phyloP scores from a whole-genome alignment of 2,329 filamentous ascomycete species.

The Boeremia exigua region DNA sequence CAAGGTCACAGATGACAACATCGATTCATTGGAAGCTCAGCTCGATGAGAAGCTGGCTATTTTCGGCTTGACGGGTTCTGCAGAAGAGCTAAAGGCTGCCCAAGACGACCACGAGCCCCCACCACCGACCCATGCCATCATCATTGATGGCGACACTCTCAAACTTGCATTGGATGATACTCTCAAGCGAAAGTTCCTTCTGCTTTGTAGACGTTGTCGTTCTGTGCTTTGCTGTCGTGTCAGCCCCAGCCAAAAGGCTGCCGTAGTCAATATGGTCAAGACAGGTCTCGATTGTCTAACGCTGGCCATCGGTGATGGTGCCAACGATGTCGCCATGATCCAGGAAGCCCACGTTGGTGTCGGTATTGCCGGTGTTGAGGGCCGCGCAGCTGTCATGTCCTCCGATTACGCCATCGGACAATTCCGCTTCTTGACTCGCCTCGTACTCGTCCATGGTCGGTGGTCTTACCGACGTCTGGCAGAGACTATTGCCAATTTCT shows the following conservation, averaged over 20 bases:
- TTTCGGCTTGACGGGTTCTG: conserved; percentile 82
- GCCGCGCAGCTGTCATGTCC: conserved; percentile 82
- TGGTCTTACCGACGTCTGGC: conserved; percentile 95
- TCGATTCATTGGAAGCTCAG: conserved; percentile 69
- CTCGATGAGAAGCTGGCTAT: conserved; percentile 74
- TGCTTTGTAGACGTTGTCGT: conserved; percentile 96
- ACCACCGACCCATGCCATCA: conserved; percentile 83
- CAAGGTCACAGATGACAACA: conserved; percentile 77
- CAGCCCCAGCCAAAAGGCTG: conserved; percentile 93
- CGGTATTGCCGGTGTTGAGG: conserved; percentile 86
- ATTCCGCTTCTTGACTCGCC: conserved; percentile 81
- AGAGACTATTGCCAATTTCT: conserved; percentile 97
- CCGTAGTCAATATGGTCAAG: conserved; percentile 97
- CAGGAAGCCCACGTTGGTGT: conserved; percentile 89
- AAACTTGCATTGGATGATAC: conserved; percentile 83
- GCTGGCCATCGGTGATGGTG: conserved; percentile 85
- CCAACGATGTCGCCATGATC: conserved; percentile 94
- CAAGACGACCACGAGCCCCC: conserved; percentile 86
- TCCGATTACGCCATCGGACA: conserved; percentile 89
- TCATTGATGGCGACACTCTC: conserved; percentile 94
- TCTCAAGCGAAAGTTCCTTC: conserved; percentile 87
- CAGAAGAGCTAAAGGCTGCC: conserved; percentile 81
- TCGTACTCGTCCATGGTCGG: conserved; percentile 80
- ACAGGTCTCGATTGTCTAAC: conserved; percentile 95
- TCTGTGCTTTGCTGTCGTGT: conserved; percentile 97